Percentiles rank a stretch among this genome's conserved stretches.
phyloP scores from a whole-genome alignment of 2,329 filamentous ascomycete genomes.

The Calonectria ilicicola region DNA sequence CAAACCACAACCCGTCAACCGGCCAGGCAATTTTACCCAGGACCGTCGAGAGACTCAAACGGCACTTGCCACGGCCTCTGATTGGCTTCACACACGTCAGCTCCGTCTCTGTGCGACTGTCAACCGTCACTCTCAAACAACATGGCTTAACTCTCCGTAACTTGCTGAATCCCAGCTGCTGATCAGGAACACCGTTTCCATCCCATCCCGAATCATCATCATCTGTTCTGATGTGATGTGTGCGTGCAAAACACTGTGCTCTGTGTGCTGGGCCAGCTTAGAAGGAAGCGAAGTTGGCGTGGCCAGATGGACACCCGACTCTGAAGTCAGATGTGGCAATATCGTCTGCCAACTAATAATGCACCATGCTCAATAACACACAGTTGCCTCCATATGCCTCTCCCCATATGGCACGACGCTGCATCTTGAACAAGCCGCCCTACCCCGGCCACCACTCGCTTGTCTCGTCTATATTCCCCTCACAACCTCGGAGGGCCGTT shows the following conservation, averaged over 20 bases:
- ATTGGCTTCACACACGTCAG: conserved; percentile 11
- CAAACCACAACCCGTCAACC: conserved; percentile 4
- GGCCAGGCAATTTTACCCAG: conserved; percentile 21
- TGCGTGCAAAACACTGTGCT: background rate
- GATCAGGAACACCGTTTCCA: conserved; percentile 11
- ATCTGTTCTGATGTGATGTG: background rate
- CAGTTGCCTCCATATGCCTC: background rate
- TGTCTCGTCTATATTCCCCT: conserved; percentile 28
- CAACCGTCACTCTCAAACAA: conserved; percentile 17
- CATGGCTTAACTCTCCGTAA: conserved; percentile 7
- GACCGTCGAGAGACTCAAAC: conserved; percentile 21
- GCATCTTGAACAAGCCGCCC: conserved; percentile 1
- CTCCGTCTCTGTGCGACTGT: conserved; percentile 13
- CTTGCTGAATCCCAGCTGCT: background rate
- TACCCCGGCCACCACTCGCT: conserved; percentile 11
- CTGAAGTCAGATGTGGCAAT: conserved; percentile 13
- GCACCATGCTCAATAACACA: conserved; percentile 7
- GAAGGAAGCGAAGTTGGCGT: conserved; percentile 7
- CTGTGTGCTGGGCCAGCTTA: background rate
- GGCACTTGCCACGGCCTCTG: background rate
- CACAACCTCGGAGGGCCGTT: conserved; percentile 1
- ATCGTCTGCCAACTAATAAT: conserved; percentile 5
- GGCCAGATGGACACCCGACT: conserved; percentile 17
- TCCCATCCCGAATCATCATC: background rate
- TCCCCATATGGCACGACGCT: background rate